Evolutionary conservation across 2,329 filamentous ascomycete species (phyloP).

Genomic region (Stylonectria norvegica): DNA sequence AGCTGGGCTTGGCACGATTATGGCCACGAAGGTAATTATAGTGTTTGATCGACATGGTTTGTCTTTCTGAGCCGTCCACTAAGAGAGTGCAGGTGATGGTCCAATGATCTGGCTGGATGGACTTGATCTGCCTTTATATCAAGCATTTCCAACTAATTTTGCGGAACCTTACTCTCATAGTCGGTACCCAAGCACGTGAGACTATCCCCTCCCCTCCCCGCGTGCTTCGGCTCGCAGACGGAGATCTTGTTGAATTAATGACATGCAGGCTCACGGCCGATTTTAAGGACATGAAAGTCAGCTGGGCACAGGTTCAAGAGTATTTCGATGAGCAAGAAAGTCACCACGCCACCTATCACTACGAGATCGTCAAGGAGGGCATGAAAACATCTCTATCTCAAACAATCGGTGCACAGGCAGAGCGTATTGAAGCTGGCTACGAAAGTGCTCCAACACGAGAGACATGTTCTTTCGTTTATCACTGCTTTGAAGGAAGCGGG

Average conservation of each 20-base stretch:
- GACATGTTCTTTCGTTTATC: slow-evolving; percentile 50
- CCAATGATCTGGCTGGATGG: slow-evolving; percentile 59
- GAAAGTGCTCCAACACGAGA: slow-evolving; percentile 40
- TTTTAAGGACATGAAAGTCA: slow-evolving; percentile 40
- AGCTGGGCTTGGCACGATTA: slow-evolving; percentile 60
- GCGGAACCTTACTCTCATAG: slow-evolving; percentile 47
- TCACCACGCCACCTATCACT: slow-evolving; percentile 35
- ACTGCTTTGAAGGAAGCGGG: slow-evolving; percentile 48
- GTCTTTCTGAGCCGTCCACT: too few species aligned
- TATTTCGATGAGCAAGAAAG: slow-evolving; percentile 33
- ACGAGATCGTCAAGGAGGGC: slow-evolving; percentile 30
- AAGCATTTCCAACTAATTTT: slow-evolving; percentile 51
- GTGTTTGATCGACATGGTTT: too few species aligned
- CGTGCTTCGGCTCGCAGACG: too few species aligned
- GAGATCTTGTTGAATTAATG: slow-evolving; percentile 1
- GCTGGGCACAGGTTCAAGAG: slow-evolving; percentile 42
- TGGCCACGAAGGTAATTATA: slow-evolving; percentile 55
- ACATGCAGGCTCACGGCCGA: slow-evolving; percentile 28
- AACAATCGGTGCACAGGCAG: slow-evolving; percentile 47
- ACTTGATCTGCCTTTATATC: slow-evolving; percentile 51
- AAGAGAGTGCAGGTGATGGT: too few species aligned
- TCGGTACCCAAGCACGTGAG: slow-evolving; percentile 46
- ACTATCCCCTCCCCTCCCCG: not conserved
- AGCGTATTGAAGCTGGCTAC: slow-evolving; percentile 40
- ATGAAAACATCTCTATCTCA: slow-evolving; percentile 41